Percentiles rank a stretch among this genome's conserved stretches.
Conservation (phyloP, 495 filamentous ascomycete species). For the Hapsidospora chrysogenum region DNA sequence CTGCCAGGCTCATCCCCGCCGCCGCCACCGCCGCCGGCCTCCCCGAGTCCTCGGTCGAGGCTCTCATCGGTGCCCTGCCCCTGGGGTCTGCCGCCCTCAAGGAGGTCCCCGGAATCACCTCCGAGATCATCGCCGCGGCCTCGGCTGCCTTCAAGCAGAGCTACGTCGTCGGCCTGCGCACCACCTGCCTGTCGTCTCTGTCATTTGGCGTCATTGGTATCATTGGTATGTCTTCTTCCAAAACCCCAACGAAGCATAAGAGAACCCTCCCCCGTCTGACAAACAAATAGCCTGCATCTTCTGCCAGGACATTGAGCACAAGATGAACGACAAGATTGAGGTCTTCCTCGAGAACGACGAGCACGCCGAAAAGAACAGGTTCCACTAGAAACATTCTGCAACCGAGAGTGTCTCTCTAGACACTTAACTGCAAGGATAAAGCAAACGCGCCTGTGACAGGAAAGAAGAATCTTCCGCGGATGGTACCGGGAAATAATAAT, state of each 20-base stretch:
- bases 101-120: not conserved
- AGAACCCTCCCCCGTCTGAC: too few relatives aligned
- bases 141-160: conserved; percentile 1
- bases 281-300: conserved; percentile 9
- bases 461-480: too few relatives aligned
- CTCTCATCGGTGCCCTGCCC: not conserved
- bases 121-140: conserved; percentile 1
- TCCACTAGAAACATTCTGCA: conserved; percentile 6
- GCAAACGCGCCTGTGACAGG: too few relatives aligned
- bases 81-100: not conserved
- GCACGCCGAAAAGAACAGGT: conserved; percentile 13
- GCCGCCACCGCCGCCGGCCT: conserved; percentile 2
- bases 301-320: conserved; percentile 14
- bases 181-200: conserved; percentile 5
- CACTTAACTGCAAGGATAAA: too few relatives aligned
- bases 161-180: conserved; percentile 1
- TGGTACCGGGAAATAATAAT: too few relatives aligned
- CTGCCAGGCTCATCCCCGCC: not conserved
- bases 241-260: not conserved
- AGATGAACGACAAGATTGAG: conserved; percentile 16
- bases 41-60: not conserved
- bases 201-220: conserved; percentile 12
- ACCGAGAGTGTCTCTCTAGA: not conserved
- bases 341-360: conserved; percentile 15
- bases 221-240: conserved; percentile 3